These are phyloP conservation scores for Stenogyne calaminthoides DNA, from an alignment of 305 asterid genomes.

Conservation along the genomic window DNA sequence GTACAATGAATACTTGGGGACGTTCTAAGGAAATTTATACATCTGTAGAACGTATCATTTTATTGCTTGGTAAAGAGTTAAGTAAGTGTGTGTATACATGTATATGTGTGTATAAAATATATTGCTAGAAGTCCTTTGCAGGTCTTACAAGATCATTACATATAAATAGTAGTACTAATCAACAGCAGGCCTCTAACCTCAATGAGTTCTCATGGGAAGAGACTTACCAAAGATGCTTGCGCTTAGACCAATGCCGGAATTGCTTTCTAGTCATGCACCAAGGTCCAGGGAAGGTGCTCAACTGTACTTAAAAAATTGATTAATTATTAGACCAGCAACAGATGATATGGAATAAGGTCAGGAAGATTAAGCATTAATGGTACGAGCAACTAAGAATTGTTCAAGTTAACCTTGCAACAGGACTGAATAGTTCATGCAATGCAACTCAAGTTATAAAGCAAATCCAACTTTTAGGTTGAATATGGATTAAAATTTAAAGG, in stretches of 20 bases:
- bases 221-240: slow-evolving; percentile 65
- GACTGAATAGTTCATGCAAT: not conserved
- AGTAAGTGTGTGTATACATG: not conserved
- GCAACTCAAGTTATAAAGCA: not conserved
- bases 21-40: not conserved
- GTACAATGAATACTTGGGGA: not conserved
- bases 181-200: slow-evolving; percentile 14
- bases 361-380: not conserved
- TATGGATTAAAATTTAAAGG: not conserved
- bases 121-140: slow-evolving; percentile 20
- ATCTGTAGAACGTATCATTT: not conserved
- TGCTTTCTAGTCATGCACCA: slow-evolving; percentile 85
- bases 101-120: not conserved
- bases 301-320: slow-evolving; percentile 42
- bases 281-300: slow-evolving; percentile 73
- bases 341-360: not conserved
- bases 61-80: not conserved
- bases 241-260: slow-evolving; percentile 58
- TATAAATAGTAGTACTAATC: slow-evolving; percentile 1
- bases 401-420: not conserved
- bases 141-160: slow-evolving; percentile 23
- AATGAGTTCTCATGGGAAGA: slow-evolving; percentile 1
- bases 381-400: not conserved
- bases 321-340: not conserved
- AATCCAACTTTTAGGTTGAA: not conserved